phyloP scores from a whole-genome alignment of 257 asterid genomes.

The Rauvolfia tetraphylla region DNA sequence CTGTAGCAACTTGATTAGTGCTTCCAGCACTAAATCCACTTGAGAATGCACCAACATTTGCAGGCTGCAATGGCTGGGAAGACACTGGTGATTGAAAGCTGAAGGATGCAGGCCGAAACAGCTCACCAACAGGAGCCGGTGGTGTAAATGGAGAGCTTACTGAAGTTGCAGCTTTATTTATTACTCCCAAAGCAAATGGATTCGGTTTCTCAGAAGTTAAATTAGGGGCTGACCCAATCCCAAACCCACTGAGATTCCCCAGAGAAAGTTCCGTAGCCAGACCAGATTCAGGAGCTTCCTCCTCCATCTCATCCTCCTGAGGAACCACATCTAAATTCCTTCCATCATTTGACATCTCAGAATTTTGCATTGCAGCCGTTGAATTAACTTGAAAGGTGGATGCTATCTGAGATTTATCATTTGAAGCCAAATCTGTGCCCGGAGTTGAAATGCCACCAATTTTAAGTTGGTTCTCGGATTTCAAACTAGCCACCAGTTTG shows the following conservation, averaged over 20 bases:
- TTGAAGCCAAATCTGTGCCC: slow-evolving; percentile 30
- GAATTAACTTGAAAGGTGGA: slow-evolving; percentile 27
- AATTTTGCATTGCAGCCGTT: slow-evolving; percentile 29
- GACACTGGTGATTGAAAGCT: slow-evolving; percentile 60
- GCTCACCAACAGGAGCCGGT: slow-evolving; percentile 52
- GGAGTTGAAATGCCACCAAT: slow-evolving; percentile 27
- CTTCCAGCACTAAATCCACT: slow-evolving; percentile 49
- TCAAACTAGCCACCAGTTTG: slow-evolving; percentile 28
- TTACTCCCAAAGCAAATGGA: slow-evolving; percentile 60
- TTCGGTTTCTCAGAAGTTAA: slow-evolving; percentile 43
- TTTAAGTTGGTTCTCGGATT: slow-evolving; percentile 36
- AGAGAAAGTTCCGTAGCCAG: slow-evolving; percentile 44
- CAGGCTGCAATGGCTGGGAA: slow-evolving; percentile 42
- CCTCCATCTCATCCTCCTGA: slow-evolving; percentile 97
- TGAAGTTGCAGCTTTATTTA: slow-evolving; percentile 36
- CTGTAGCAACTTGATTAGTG: slow-evolving; percentile 46
- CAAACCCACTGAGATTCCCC: slow-evolving; percentile 68
- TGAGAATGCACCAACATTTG: slow-evolving; percentile 37
- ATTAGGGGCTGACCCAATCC: slow-evolving; percentile 52
- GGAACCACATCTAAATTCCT: slow-evolving; percentile 35
- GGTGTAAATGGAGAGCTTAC: slow-evolving; percentile 36
- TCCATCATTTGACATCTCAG: slow-evolving; percentile 33
- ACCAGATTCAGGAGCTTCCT: slow-evolving; percentile 80
- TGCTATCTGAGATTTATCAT: slow-evolving; percentile 29
- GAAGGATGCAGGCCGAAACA: slow-evolving; percentile 91